phyloP scores from a whole-genome alignment of 208 protist species.

The Acanthamoeba castellanii region DNA sequence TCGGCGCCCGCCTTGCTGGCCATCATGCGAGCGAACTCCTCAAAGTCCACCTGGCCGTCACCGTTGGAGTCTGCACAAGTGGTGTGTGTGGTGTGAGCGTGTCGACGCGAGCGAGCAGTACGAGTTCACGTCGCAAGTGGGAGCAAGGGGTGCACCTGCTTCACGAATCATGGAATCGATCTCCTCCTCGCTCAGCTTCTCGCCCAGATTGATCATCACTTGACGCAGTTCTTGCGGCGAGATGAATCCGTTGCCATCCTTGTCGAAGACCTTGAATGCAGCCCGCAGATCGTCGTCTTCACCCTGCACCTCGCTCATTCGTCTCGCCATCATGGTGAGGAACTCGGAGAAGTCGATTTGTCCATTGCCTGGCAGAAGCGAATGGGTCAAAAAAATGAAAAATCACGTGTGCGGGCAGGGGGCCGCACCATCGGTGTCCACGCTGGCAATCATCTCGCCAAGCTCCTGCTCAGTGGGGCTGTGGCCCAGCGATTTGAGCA shows the following conservation, averaged over 20 bases:
- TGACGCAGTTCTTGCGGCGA: constrained; percentile 90
- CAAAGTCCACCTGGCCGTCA: constrained; percentile 92
- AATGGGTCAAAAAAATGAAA: background rate
- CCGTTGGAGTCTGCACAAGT: constrained; percentile 85
- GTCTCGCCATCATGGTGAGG: constrained; percentile 85
- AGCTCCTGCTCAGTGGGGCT: constrained; percentile 90
- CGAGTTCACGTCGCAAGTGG: too few relatives aligned
- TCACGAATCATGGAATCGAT: constrained; percentile 92
- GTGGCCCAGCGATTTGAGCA: constrained; percentile 17
- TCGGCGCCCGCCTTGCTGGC: constrained; percentile 2
- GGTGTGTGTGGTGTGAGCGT: background rate
- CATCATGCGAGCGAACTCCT: constrained; percentile 92
- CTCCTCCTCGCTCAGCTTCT: constrained; percentile 92
- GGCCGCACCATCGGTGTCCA: constrained; percentile 95
- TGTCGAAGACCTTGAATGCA: constrained; percentile 90
- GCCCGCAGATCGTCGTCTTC: constrained; percentile 89
- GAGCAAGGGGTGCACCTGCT: constrained; percentile 73
- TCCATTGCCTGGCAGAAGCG: constrained; percentile 90
- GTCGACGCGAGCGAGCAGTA: background rate
- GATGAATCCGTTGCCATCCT: constrained; percentile 88
- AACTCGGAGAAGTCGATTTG: constrained; percentile 98
- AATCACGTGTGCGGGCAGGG: background rate
- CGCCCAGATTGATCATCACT: constrained; percentile 92
- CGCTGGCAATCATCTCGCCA: constrained; percentile 96
- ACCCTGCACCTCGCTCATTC: constrained; percentile 85